A percentile compares a stretch with the other conserved stretches of the same genome.
Evolutionary conservation across 441 rosid species (phyloP).

Genomic region (Arabidopsis hybrid): DNA sequence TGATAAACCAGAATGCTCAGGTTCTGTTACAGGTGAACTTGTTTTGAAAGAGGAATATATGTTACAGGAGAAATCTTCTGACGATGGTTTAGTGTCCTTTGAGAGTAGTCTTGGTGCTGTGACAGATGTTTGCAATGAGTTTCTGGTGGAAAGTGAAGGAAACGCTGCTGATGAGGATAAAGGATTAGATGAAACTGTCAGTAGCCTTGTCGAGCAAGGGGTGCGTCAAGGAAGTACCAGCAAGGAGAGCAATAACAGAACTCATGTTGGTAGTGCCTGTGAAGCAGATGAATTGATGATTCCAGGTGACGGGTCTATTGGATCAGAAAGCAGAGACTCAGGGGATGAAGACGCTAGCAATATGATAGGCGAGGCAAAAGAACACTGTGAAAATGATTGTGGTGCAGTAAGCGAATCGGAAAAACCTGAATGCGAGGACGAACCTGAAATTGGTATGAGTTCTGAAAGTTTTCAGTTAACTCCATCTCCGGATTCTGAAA

Average conservation of each 20-base stretch:
- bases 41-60: background rate
- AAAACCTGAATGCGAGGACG: constrained; percentile 35
- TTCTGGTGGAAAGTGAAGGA: constrained; percentile 34
- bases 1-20: constrained; percentile 16
- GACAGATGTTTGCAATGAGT: constrained; percentile 8
- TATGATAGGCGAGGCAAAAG: constrained; percentile 7
- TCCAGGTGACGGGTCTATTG: constrained; percentile 28
- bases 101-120: constrained; percentile 16
- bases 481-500: constrained; percentile 15
- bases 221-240: constrained; percentile 18
- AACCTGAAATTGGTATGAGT: constrained; percentile 39
- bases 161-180: constrained; percentile 9
- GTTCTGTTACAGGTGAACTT: constrained; percentile 6
- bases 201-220: constrained; percentile 36
- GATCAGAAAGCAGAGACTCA: constrained; percentile 30
- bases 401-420: constrained; percentile 24
- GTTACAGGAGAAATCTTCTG: constrained; percentile 13
- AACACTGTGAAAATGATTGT: constrained; percentile 1
- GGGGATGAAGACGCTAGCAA: constrained; percentile 15
- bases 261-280: constrained; percentile 14
- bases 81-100: background rate
- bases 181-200: constrained; percentile 35
- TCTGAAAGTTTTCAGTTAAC: constrained; percentile 21
- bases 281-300: constrained; percentile 15
- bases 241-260: constrained; percentile 19